Percentiles rank a stretch among this genome's conserved stretches.
phyloP scores from a whole-genome alignment of 192 early-diverging fungal genomes.

The Fimicolochytrium jonesii region DNA sequence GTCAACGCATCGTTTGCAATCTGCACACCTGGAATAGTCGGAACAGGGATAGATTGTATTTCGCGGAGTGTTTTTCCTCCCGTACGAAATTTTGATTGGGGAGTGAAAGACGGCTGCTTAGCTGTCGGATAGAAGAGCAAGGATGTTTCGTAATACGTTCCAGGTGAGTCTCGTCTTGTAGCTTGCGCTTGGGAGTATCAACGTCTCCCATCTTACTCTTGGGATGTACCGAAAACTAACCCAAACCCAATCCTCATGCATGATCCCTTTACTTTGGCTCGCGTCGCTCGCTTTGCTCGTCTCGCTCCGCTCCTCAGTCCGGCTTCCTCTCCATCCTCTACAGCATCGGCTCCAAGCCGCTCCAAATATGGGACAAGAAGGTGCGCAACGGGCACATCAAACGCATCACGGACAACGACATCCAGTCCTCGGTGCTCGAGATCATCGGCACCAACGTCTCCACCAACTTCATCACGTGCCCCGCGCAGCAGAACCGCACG shows the following conservation, averaged over 20 bases:
- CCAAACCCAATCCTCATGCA: background rate
- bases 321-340: conserved; percentile 88
- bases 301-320: conserved; percentile 46
- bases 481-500: conserved; percentile 63
- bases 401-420: conserved; percentile 73
- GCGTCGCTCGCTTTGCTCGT: background rate
- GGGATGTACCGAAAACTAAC: background rate
- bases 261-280: background rate
- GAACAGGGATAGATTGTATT: no score
- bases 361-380: conserved; percentile 72
- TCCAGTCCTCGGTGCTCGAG: conserved; percentile 78
- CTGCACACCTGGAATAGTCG: no score
- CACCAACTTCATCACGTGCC: conserved; percentile 86
- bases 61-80: no score
- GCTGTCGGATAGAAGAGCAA: no score
- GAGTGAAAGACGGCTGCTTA: no score
- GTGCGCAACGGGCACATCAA: conserved; percentile 68
- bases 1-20: no score
- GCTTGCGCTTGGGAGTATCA: background rate
- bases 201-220: no score
- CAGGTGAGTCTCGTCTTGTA: conserved; percentile 45
- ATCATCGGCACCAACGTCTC: conserved; percentile 74
- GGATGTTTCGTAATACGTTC: conserved; percentile 81
- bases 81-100: no score
- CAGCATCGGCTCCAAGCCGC: conserved; percentile 71